These are phyloP conservation scores for Lipomyces orientalis DNA, from an alignment of 805 yeast genomes.

Conservation along the genomic window DNA sequence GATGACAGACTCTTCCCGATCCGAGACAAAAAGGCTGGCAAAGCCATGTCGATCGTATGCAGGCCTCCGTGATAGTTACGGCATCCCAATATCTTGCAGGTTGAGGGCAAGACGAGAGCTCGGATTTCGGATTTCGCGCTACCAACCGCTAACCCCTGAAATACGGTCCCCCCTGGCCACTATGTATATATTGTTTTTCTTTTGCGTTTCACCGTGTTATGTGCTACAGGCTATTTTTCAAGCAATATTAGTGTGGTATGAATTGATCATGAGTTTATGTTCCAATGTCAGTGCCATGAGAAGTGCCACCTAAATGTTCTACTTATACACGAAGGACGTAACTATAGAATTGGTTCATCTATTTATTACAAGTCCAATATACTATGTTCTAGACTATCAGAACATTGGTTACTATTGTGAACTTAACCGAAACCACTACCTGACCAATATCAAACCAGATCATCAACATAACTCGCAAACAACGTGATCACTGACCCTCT, in stretches of 20 bases:
- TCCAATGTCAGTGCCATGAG: background rate
- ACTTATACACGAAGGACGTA: background rate
- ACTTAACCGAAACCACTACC: too few relatives aligned
- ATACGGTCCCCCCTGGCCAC: too few relatives aligned
- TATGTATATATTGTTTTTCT: too few relatives aligned
- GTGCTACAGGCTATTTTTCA: too few relatives aligned
- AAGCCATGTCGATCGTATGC: conserved; percentile 9
- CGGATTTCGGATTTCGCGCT: too few relatives aligned
- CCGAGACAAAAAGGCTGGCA: conserved; percentile 12
- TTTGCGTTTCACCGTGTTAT: too few relatives aligned
- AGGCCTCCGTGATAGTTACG: background rate
- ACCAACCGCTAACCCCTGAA: background rate
- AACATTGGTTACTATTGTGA: too few relatives aligned
- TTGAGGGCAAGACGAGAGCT: background rate
- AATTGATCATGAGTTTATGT: background rate
- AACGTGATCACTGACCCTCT: background rate
- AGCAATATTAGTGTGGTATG: background rate
- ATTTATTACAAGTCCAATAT: too few relatives aligned
- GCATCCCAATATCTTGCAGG: background rate
- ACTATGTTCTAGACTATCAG: too few relatives aligned
- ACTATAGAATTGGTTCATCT: too few relatives aligned
- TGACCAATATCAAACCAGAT: background rate
- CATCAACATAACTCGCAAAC: background rate
- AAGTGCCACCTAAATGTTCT: background rate
- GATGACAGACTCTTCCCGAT: conserved; percentile 9